These are phyloP conservation scores for Saccharomycopsis capsularis DNA, from an alignment of 805 yeast genomes.

Conservation along the genomic window DNA sequence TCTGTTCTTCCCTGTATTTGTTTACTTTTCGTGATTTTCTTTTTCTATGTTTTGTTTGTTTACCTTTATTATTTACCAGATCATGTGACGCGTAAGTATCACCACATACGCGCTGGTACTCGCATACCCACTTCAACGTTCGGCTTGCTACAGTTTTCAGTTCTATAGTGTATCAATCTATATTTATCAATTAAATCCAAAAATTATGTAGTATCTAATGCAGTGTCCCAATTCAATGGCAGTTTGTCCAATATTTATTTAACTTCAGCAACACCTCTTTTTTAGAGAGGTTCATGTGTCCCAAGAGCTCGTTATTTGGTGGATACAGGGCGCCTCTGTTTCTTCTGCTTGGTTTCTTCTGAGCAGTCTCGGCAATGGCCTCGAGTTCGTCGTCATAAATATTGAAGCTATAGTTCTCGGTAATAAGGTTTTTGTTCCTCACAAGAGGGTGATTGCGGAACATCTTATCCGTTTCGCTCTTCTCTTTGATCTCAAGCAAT, in stretches of 20 bases:
- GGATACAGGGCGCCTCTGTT: neutral
- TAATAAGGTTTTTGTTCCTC: slow-evolving; percentile 2
- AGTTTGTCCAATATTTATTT: slow-evolving; percentile 7
- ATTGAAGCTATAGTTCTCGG: neutral
- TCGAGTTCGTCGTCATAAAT: slow-evolving; percentile 3
- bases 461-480: neutral
- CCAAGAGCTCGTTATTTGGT: slow-evolving; percentile 10
- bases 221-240: too few species aligned
- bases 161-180: too few species aligned
- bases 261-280: neutral
- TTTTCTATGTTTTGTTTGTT: too few species aligned
- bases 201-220: too few species aligned
- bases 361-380: neutral
- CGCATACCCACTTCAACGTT: too few species aligned
- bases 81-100: too few species aligned
- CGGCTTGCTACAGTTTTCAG: too few species aligned
- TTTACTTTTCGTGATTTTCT: too few species aligned
- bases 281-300: neutral
- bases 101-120: too few species aligned
- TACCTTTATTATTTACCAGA: too few species aligned
- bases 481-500: neutral
- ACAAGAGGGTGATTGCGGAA: neutral
- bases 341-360: neutral
- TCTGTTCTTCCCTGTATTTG: too few species aligned
- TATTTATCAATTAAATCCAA: too few species aligned